Evolutionary conservation across 2,329 filamentous ascomycete species (phyloP).

Genomic region (Fusarium sp.): DNA sequence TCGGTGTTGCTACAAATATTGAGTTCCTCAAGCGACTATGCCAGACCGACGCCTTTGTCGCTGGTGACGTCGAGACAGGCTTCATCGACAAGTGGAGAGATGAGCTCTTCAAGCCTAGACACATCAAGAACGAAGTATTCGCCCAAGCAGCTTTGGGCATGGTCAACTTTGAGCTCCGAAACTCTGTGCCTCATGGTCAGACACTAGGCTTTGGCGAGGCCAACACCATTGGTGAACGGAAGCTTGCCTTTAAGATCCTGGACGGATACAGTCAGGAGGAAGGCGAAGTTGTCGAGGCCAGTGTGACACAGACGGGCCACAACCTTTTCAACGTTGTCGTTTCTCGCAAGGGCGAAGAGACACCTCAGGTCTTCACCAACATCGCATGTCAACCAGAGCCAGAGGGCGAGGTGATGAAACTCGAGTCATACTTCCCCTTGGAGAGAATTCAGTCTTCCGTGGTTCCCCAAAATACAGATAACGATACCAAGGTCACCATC

Average conservation of each 20-base stretch:
- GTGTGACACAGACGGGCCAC: constrained; percentile 59
- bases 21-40: constrained; percentile 95
- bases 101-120: constrained; percentile 76
- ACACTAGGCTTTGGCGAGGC: constrained; percentile 65
- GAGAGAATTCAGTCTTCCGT: constrained; percentile 84
- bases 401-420: constrained; percentile 43
- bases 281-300: constrained; percentile 68
- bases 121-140: constrained; percentile 77
- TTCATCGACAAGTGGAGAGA: constrained; percentile 91
- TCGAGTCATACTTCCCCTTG: constrained; percentile 76
- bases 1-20: constrained; percentile 93
- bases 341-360: constrained; percentile 53
- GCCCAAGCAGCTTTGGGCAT: constrained; percentile 88
- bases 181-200: constrained; percentile 56
- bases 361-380: constrained; percentile 55
- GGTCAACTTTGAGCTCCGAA: constrained; percentile 61
- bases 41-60: constrained; percentile 81
- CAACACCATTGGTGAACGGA: constrained; percentile 55
- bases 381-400: constrained; percentile 54
- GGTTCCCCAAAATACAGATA: constrained; percentile 64
- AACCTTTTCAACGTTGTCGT: constrained; percentile 60
- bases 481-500: constrained; percentile 74
- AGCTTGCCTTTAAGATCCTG: constrained; percentile 62
- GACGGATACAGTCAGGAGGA: constrained; percentile 73
- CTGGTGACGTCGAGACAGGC: constrained; percentile 91